Percentiles rank a stretch among this genome's conserved stretches.
Evolutionary conservation across 176 grass and related monocot species (phyloP).

Genomic region (Avena atlantica): DNA sequence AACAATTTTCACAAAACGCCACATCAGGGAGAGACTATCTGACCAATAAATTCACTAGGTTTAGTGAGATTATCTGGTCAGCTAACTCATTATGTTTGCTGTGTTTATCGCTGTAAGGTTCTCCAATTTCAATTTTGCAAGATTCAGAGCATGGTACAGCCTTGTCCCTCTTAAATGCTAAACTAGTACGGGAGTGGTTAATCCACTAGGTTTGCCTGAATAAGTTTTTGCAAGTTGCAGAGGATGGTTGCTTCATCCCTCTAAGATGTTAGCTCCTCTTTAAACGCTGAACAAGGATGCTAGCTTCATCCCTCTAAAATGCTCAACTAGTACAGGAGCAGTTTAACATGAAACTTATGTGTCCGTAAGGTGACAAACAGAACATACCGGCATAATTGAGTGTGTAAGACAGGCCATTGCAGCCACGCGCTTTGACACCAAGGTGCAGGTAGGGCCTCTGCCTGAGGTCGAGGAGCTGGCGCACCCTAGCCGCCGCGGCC

Average conservation of each 20-base stretch:
- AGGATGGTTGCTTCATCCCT: not conserved
- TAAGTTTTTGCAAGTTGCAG: not conserved
- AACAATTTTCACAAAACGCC: not conserved
- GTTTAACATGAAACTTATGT: not conserved
- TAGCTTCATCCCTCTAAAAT: not conserved
- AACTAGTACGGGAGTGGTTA: not conserved
- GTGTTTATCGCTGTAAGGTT: not conserved
- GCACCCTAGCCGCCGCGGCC: slow-evolving; percentile 60
- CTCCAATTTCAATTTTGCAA: not conserved
- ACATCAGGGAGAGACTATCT: not conserved
- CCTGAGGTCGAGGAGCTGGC: slow-evolving; percentile 71
- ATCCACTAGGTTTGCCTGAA: not conserved
- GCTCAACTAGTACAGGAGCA: not conserved
- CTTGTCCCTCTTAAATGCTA: not conserved
- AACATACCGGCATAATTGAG: no score
- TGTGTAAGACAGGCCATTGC: slow-evolving; percentile 57
- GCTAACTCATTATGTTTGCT: not conserved
- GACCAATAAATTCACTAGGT: not conserved
- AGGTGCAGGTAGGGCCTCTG: slow-evolving; percentile 69
- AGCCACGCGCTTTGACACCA: slow-evolving; percentile 81
- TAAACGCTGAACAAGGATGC: not conserved
- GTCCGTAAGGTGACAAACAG: not conserved
- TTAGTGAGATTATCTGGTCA: not conserved
- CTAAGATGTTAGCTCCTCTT: not conserved
- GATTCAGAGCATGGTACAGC: not conserved